phyloP scores from a whole-genome alignment of 2,329 filamentous ascomycete species.

The Thelonectria olida region DNA sequence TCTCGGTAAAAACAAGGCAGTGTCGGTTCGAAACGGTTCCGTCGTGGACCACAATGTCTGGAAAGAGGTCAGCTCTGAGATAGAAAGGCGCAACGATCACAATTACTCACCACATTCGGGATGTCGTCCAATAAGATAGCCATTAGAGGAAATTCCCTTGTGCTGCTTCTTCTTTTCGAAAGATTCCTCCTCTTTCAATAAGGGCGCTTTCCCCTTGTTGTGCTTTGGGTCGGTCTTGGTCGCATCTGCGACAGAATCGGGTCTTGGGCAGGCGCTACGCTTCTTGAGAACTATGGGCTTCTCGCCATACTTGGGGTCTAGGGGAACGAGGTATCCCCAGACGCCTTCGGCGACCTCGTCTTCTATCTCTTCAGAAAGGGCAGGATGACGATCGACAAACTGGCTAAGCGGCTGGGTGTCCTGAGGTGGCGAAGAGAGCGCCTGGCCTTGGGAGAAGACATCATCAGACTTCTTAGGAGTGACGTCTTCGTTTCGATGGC shows the following conservation, averaged over 20 bases:
- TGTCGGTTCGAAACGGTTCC: conserved; percentile 89
- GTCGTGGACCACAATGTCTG: conserved; percentile 77
- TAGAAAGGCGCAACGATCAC: not conserved
- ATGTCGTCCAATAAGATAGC: conserved; percentile 92
- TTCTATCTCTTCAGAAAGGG: conserved; percentile 82
- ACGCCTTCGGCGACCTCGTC: conserved; percentile 87
- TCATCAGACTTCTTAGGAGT: conserved; percentile 62
- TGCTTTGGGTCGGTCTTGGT: conserved; percentile 50
- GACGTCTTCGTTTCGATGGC: conserved; percentile 64
- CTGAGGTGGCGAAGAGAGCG: conserved; percentile 69
- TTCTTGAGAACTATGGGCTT: conserved; percentile 78
- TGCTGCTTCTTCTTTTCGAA: conserved; percentile 69
- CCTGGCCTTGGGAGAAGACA: conserved; percentile 54
- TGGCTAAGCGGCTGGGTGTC: conserved; percentile 72
- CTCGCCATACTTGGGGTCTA: conserved; percentile 74
- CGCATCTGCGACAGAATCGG: conserved; percentile 53
- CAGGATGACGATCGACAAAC: conserved; percentile 75
- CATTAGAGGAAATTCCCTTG: conserved; percentile 73
- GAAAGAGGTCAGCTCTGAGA: conserved; percentile 11
- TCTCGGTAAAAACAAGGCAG: conserved; percentile 73
- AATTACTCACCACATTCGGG: conserved; percentile 82
- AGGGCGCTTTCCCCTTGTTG: conserved; percentile 56
- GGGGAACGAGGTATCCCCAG: conserved; percentile 93
- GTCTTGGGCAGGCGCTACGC: conserved; percentile 73
- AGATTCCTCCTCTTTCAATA: conserved; percentile 63